Conservation (phyloP, 169 alveolate genomes). For the Ichthyophthirius multifiliis region DNA sequence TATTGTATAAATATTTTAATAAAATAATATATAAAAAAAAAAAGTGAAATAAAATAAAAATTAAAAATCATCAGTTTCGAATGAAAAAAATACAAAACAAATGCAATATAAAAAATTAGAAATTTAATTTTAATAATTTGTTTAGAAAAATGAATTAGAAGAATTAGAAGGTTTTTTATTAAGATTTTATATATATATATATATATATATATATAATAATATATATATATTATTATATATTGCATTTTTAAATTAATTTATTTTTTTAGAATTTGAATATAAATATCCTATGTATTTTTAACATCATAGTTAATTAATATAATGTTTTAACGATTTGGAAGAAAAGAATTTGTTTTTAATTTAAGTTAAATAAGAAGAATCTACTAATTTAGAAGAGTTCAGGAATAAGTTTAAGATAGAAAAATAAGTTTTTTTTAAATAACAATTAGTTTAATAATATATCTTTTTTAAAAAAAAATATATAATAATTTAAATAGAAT, state of each 20-base stretch:
- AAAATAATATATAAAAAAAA: too few relatives aligned
- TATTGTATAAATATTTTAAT: too few relatives aligned
- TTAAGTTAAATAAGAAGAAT: not conserved
- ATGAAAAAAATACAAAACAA: too few relatives aligned
- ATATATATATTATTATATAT: too few relatives aligned
- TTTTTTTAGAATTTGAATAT: not conserved
- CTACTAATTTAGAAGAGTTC: not conserved
- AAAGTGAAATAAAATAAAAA: too few relatives aligned
- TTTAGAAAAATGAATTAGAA: not conserved
- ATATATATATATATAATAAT: not conserved
- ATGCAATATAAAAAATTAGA: too few relatives aligned
- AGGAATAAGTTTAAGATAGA: not conserved
- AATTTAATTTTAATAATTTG: not conserved
- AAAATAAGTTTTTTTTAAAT: not conserved
- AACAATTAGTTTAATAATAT: not conserved
- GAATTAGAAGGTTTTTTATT: not conserved
- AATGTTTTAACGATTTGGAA: not conserved
- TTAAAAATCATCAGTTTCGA: too few relatives aligned
- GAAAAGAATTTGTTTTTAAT: not conserved
- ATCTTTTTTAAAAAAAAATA: too few relatives aligned
- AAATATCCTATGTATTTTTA: slow-evolving; percentile 2
- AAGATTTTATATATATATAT: not conserved
- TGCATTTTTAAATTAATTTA: too few relatives aligned
- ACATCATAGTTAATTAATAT: not conserved
- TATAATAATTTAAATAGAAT: not conserved